Percentiles rank a stretch among this genome's conserved stretches.
Conservation (phyloP, 306 rosid species). For the Prosopis cineraria region DNA sequence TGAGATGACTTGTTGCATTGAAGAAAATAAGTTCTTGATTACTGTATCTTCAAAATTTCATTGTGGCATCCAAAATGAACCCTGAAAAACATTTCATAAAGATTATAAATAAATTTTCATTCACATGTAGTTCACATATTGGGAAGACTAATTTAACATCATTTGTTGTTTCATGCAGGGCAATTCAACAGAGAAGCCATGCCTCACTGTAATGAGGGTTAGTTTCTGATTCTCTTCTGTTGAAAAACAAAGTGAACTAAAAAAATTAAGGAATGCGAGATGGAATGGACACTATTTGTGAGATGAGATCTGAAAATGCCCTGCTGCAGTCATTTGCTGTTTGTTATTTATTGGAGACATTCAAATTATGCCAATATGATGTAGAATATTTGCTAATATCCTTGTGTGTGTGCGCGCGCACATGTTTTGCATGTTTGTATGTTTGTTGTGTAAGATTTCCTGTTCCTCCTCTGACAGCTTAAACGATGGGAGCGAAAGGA, state of each 20-base stretch:
- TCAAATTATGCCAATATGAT: background rate
- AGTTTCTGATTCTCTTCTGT: slow-evolving; percentile 36
- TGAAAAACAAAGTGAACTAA: slow-evolving; percentile 8
- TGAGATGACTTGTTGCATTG: slow-evolving; percentile 10
- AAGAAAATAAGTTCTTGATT: background rate
- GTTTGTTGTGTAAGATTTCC: slow-evolving; percentile 16
- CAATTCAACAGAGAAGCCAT: slow-evolving; percentile 60
- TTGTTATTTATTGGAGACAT: slow-evolving; percentile 20
- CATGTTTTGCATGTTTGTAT: too few species aligned
- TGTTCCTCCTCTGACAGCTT: slow-evolving; percentile 55
- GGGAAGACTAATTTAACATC: slow-evolving; percentile 30
- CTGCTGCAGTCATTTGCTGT: slow-evolving; percentile 15
- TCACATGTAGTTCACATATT: background rate
- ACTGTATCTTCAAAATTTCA: background rate
- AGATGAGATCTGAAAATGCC: slow-evolving; percentile 13
- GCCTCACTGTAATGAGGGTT: slow-evolving; percentile 72
- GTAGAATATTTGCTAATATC: background rate
- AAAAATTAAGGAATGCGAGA: background rate
- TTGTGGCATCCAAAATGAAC: slow-evolving; percentile 13
- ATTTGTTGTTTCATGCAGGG: slow-evolving; percentile 51
- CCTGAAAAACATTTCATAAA: background rate
- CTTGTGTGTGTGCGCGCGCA: background rate
- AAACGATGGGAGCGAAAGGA: slow-evolving; percentile 92
- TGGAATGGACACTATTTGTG: background rate
- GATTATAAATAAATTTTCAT: slow-evolving; percentile 17